phyloP scores from a whole-genome alignment of 2,329 filamentous ascomycete genomes.

The Cytospora piceae region DNA sequence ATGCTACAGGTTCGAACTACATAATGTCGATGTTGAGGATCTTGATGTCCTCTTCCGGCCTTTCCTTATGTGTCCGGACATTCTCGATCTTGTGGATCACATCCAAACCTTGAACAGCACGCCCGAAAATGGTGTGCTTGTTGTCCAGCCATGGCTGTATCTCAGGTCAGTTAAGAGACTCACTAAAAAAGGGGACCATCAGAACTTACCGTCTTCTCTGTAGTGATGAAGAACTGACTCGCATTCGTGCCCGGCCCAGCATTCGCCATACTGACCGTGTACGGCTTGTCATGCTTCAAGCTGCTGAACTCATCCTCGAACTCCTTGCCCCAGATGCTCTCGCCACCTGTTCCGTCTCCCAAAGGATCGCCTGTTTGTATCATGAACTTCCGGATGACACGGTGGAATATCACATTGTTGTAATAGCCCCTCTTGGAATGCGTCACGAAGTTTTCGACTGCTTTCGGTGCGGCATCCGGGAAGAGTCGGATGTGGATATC shows the following conservation, averaged over 20 bases:
- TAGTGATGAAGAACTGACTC: constrained; percentile 98
- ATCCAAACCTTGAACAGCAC: constrained; percentile 87
- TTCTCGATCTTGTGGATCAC: constrained; percentile 97
- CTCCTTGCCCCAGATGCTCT: constrained; percentile 89
- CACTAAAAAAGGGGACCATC: not conserved
- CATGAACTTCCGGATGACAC: constrained; percentile 98
- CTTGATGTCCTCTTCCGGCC: constrained; percentile 96
- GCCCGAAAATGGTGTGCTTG: constrained; percentile 95
- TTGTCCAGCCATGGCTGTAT: constrained; percentile 84
- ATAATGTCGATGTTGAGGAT: constrained; percentile 82
- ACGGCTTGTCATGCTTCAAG: constrained; percentile 92
- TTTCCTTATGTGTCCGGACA: constrained; percentile 82
- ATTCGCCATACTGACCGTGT: constrained; percentile 97
- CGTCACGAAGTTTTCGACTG: constrained; percentile 96
- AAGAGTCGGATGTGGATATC: constrained; percentile 94
- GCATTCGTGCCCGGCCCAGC: constrained; percentile 94
- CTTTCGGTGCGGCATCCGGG: constrained; percentile 88
- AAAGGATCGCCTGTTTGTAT: constrained; percentile 86
- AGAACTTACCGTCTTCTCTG: constrained; percentile 82
- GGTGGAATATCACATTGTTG: constrained; percentile 96
- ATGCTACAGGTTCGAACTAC: constrained; percentile 37
- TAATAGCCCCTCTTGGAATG: constrained; percentile 91
- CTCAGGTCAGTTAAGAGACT: constrained; percentile 34
- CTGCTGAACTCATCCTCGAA: constrained; percentile 94
- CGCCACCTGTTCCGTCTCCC: constrained; percentile 86